phyloP scores from a whole-genome alignment of 2,329 filamentous ascomycete species.

The Beauveria medogensis region DNA sequence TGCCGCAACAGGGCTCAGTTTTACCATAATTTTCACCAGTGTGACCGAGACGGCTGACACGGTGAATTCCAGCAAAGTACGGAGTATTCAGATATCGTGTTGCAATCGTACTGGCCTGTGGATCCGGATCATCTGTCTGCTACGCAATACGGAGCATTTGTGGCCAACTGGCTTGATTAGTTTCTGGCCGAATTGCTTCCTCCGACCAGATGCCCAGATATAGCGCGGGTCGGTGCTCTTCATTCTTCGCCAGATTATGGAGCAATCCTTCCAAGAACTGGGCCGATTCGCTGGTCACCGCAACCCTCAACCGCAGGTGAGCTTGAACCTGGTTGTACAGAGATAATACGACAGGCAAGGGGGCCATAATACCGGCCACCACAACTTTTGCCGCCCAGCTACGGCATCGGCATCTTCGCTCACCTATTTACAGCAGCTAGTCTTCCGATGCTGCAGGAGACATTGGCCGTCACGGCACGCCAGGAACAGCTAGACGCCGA shows the following conservation, averaged over 20 bases:
- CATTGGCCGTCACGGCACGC: background rate
- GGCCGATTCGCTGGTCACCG: slow-evolving; percentile 4
- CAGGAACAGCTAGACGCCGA: slow-evolving; percentile 9
- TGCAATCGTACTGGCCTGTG: background rate
- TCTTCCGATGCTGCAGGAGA: slow-evolving; percentile 7
- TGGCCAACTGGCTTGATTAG: background rate
- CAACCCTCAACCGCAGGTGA: background rate
- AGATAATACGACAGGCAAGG: background rate
- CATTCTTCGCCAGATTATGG: background rate
- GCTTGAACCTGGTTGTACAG: background rate
- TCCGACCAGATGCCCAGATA: slow-evolving; percentile 7
- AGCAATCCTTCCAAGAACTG: slow-evolving; percentile 1
- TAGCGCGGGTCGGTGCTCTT: background rate
- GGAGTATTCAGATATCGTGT: background rate
- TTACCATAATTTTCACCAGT: background rate
- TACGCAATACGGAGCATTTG: background rate
- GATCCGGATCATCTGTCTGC: slow-evolving; percentile 1
- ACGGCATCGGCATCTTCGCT: background rate
- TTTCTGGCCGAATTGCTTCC: background rate
- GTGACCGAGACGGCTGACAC: background rate
- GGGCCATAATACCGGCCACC: background rate
- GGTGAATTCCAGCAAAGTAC: background rate
- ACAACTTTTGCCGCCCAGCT: background rate
- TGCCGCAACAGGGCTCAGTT: background rate
- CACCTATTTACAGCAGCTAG: background rate